These are phyloP conservation scores for Gossypium davidsonii DNA, from an alignment of 441 rosid genomes.

Conservation along the genomic window DNA sequence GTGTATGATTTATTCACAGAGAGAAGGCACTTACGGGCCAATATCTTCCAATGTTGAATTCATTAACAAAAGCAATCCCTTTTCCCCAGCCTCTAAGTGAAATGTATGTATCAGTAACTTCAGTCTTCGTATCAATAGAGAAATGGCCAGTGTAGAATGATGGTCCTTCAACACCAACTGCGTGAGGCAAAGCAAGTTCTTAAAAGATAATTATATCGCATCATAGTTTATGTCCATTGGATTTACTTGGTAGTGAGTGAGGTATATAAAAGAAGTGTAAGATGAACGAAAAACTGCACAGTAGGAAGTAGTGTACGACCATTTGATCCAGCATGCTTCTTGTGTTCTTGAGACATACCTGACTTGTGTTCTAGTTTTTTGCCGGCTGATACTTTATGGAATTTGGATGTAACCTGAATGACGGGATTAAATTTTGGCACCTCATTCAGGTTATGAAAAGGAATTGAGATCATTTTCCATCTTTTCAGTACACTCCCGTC, in stretches of 20 bases:
- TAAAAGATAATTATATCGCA: not conserved
- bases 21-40: conserved; percentile 63
- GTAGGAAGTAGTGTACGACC: not conserved
- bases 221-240: not conserved
- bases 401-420: conserved; percentile 25
- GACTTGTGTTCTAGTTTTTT: conserved; percentile 22
- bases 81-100: conserved; percentile 83
- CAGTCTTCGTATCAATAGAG: conserved; percentile 33
- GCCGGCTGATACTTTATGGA: conserved; percentile 17
- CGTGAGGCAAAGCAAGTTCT: conserved; percentile 19
- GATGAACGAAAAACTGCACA: not conserved
- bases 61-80: conserved; percentile 74
- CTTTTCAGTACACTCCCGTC: conserved; percentile 46
- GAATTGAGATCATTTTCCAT: conserved; percentile 82
- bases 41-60: conserved; percentile 84
- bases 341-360: conserved; percentile 27
- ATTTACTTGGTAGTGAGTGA: not conserved
- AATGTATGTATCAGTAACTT: conserved; percentile 65
- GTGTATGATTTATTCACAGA: not conserved
- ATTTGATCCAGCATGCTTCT: conserved; percentile 1
- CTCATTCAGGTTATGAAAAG: conserved; percentile 61
- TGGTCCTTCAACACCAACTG: conserved; percentile 54
- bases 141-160: conserved; percentile 62
- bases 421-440: conserved; percentile 33
- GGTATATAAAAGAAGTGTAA: not conserved